Evolutionary conservation across 371 early-diverging fungal species (phyloP), one percentile per base, ranked within the genome.

Genomic region (Mortierella sp.): DNA sequence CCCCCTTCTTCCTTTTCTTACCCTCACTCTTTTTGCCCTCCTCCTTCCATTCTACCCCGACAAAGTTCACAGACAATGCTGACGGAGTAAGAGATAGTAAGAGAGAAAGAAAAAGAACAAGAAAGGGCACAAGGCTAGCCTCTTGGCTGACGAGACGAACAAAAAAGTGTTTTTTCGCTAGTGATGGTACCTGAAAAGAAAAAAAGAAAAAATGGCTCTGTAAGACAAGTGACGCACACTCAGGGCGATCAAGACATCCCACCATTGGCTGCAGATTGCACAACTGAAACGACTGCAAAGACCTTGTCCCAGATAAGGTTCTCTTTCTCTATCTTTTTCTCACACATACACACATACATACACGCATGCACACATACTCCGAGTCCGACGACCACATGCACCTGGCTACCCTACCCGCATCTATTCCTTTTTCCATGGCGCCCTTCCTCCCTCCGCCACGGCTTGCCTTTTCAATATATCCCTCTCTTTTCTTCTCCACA

Each of bases 31-130:
- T 18, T 71, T 27, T 27, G 12, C 24, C 71, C 16, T 44, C 21
- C 48, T 71, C 71, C 29, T 46, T 46, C 71, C 71, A 43, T 71
- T 71, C 71, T 24, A 43, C 71, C 71, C 71, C 71, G 32, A 65
- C 65, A 38, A 60, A 60, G 60, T 18, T 60, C 32, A 16, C 29
- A 54, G 14, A 32, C 3, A 32, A 60, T n/a, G 55, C 41, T 24
- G 55, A 55, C 21, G 8, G n/a, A 55, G 55, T 8, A 10, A n/a
- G n/a, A 54, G 54, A 58, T 11, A 14, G 60, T 12, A 29, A 43
- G 60, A 14, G 11, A 46, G 38, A 48, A 49, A 38, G 51, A 68
- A n/a, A 63, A 24, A 65, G 49, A 43, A 60, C 27, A 58, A 60
- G 43, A 58, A 41, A 72, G 54, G 44, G 6, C 27, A 14, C 21